Base-by-base conservation (phyloP, 176 grass and related monocot species). In the Lolium rigidum region DNA sequence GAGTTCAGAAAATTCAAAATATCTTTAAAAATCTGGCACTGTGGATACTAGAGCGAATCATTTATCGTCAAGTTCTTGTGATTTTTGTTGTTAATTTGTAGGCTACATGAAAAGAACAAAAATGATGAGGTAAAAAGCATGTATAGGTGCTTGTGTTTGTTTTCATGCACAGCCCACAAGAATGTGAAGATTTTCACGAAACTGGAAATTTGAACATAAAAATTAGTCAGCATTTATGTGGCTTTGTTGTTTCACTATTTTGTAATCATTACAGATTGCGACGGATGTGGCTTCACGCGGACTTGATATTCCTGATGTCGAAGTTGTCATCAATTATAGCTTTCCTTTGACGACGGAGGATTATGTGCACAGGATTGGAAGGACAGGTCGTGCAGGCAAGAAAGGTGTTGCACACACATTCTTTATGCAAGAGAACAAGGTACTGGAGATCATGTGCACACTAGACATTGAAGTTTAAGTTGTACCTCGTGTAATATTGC, bases 261-360 rank as follows among this genome's bases (percentile, higher is more conserved):
- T 70, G 15, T 44, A 76, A 88, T 83, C 48, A 56, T 73, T 86
- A 70, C 84, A 98, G 96, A 95, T 98, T 88, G 97, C 94, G 68
- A 98, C 97, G 14, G 97, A 98, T 91, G 97, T 98, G 49, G 97
- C 97, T 81, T 91, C 97, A 28, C 90, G 93, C 44, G 97, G 97
- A 87, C 89, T 98, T 89, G 94, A 98, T 91, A 95, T 98, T 86
- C 94, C 94, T 88, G 97, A 98, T 86, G 97, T 98, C 4, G 93
- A 98, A 90, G 92, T 95, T 59, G 96, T 95, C 51, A 95, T 98
- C 76, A 98, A 98, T 80, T 98, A 98, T 88, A 98, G 96, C 66
- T 98, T 91, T 86, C 96, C 96, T 86, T 91, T 98, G 81, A 98
- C 96, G 12, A 98, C 96, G 6, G 96, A 98, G 76, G 96, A 98